Evolutionary conservation across 2,329 filamentous ascomycete genomes (phyloP).

Genomic region (Delphinella strobiligena): DNA sequence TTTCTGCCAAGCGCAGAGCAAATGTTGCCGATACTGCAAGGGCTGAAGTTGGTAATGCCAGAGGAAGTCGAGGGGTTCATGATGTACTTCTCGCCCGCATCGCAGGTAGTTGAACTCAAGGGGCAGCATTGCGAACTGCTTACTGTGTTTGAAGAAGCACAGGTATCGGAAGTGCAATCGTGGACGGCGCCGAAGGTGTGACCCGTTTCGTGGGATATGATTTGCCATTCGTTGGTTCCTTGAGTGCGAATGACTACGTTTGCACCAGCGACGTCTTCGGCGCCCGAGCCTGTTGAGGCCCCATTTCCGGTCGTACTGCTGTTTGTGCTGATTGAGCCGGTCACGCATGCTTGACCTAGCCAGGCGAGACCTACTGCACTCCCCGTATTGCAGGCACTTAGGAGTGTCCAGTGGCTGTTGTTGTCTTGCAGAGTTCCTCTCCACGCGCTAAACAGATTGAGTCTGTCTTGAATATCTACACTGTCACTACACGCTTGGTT

Average conservation of each 20-base stretch:
- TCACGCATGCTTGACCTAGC: constrained; percentile 76
- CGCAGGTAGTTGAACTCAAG: constrained; percentile 52
- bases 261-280: constrained; percentile 68
- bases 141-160: constrained; percentile 48
- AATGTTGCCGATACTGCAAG: constrained; percentile 85
- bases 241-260: constrained; percentile 76
- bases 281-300: constrained; percentile 26
- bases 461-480: constrained; percentile 58
- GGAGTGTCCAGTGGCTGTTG: constrained; percentile 88
- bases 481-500: constrained; percentile 60
- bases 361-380: constrained; percentile 85
- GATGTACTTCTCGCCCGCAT: constrained; percentile 70
- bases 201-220: constrained; percentile 86
- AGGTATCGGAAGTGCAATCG: constrained; percentile 66
- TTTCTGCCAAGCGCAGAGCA: constrained; percentile 73
- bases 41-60: constrained; percentile 68
- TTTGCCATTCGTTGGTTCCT: constrained; percentile 71
- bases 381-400: constrained; percentile 70
- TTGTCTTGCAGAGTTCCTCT: constrained; percentile 62
- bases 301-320: constrained; percentile 26
- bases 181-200: constrained; percentile 95
- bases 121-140: constrained; percentile 68
- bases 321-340: constrained; percentile 38
- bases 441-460: constrained; percentile 85
- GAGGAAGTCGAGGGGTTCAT: constrained; percentile 86